Percentiles rank a stretch among this genome's conserved stretches.
These are phyloP conservation scores for Penicillium sp. DNA, from an alignment of 2,329 filamentous ascomycete species.

Conservation along the genomic window DNA sequence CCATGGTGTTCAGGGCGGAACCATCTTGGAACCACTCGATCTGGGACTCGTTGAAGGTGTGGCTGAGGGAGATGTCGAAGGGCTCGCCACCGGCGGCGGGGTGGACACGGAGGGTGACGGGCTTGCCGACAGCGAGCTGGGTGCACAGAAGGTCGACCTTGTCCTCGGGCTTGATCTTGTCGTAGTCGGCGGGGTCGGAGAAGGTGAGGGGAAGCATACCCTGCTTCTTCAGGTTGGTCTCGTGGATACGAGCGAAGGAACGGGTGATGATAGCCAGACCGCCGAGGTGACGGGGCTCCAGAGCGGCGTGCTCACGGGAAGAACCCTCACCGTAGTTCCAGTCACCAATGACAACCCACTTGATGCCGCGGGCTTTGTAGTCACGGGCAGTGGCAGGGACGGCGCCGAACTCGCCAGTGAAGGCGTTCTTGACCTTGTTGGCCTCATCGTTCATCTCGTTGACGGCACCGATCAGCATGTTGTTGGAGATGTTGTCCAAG, in stretches of 20 bases:
- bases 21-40: slow-evolving; percentile 99
- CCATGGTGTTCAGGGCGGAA: slow-evolving; percentile 97
- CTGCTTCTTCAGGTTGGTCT: slow-evolving; percentile 99
- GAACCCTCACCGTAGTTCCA: slow-evolving; percentile 99
- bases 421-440: slow-evolving; percentile 93
- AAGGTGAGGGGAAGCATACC: slow-evolving; percentile 99
- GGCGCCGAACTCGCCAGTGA: slow-evolving; percentile 75
- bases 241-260: slow-evolving; percentile 97
- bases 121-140: slow-evolving; percentile 85
- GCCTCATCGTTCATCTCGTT: slow-evolving; percentile 94
- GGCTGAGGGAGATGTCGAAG: slow-evolving; percentile 78
- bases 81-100: slow-evolving; percentile 70
- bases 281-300: slow-evolving; percentile 95
- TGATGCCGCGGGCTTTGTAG: slow-evolving; percentile 95
- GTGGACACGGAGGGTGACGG: slow-evolving; percentile 86
- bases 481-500: slow-evolving; percentile 93
- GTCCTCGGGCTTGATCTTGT: slow-evolving; percentile 91
- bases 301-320: slow-evolving; percentile 95
- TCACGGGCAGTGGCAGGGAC: slow-evolving; percentile 93
- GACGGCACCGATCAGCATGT: slow-evolving; percentile 94
- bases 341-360: slow-evolving; percentile 97
- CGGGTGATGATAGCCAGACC: slow-evolving; percentile 95
- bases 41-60: slow-evolving; percentile 98
- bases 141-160: slow-evolving; percentile 87
- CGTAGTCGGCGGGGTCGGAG: slow-evolving; percentile 89